phyloP scores from a whole-genome alignment of 441 rosid species.

The Melastoma candidum region DNA sequence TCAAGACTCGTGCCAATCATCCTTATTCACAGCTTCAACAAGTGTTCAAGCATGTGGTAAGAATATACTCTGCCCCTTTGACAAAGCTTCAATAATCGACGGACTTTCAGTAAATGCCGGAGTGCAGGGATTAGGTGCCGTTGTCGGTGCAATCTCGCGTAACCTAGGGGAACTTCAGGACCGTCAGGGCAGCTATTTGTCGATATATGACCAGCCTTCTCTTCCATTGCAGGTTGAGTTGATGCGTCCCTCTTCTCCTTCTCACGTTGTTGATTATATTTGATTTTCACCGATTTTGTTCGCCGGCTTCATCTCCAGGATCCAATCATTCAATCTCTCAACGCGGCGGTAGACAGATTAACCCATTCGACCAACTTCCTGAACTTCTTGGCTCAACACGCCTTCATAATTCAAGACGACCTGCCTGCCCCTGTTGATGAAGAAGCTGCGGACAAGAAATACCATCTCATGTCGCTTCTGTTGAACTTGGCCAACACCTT shows the following conservation, averaged over 20 bases:
- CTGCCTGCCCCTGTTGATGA: conserved; percentile 28
- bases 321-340: conserved; percentile 34
- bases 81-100: neutral
- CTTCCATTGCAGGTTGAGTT: conserved; percentile 35
- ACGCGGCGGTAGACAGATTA: conserved; percentile 35
- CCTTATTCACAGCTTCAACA: conserved; percentile 44
- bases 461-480: conserved; percentile 39
- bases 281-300: conserved; percentile 3
- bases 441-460: conserved; percentile 24
- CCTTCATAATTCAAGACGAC: conserved; percentile 37
- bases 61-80: neutral
- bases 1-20: conserved; percentile 46
- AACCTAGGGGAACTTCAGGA: conserved; percentile 38
- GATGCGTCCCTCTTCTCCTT: conserved; percentile 2
- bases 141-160: conserved; percentile 41
- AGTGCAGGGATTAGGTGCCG: conserved; percentile 50
- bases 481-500: conserved; percentile 41
- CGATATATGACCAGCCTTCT: conserved; percentile 44
- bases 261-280: neutral
- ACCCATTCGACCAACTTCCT: conserved; percentile 39
- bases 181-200: conserved; percentile 30
- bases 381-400: conserved; percentile 38
- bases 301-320: conserved; percentile 27
- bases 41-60: conserved; percentile 53
- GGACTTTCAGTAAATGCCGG: neutral